Evolutionary conservation across 169 alveolate species (phyloP).

Genomic region (Plasmodium knowlesi): DNA sequence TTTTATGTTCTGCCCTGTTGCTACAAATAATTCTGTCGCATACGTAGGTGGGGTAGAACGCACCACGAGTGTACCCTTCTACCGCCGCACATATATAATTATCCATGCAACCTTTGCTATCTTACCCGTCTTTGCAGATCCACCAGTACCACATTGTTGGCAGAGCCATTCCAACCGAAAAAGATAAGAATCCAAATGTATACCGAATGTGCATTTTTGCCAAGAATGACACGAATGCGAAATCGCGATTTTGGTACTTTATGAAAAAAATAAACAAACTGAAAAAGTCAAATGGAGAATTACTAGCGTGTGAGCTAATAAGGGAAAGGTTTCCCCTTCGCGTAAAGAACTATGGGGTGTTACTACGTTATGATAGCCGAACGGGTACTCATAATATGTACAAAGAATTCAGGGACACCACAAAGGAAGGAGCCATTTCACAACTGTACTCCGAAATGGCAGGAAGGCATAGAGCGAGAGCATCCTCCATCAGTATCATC

Average conservation of each 20-base stretch:
- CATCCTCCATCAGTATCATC: slow-evolving; percentile 94
- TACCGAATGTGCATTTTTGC: slow-evolving; percentile 98
- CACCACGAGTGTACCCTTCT: not conserved
- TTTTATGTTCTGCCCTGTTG: not conserved
- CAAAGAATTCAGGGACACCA: slow-evolving; percentile 98
- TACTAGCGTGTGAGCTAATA: slow-evolving; percentile 92
- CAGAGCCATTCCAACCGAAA: slow-evolving; percentile 95
- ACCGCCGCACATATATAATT: not conserved
- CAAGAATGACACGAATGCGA: slow-evolving; percentile 96
- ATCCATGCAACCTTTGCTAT: not conserved
- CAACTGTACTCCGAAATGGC: slow-evolving; percentile 98
- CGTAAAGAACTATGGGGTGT: slow-evolving; percentile 97
- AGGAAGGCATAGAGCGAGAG: slow-evolving; percentile 98
- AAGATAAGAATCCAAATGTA: slow-evolving; percentile 91
- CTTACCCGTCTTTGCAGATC: slow-evolving; percentile 58
- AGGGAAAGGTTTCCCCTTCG: slow-evolving; percentile 91
- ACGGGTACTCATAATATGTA: slow-evolving; percentile 99
- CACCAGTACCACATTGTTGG: slow-evolving; percentile 96
- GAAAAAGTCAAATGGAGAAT: slow-evolving; percentile 97
- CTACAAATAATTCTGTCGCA: not conserved
- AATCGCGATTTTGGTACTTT: slow-evolving; percentile 98
- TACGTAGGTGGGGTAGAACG: not conserved
- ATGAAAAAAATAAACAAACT: slow-evolving; percentile 96
- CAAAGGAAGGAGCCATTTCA: slow-evolving; percentile 97
- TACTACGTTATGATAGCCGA: slow-evolving; percentile 97